phyloP scores from a whole-genome alignment of 108 stramenopile genomes.

The Chaetoceros muelleri region DNA sequence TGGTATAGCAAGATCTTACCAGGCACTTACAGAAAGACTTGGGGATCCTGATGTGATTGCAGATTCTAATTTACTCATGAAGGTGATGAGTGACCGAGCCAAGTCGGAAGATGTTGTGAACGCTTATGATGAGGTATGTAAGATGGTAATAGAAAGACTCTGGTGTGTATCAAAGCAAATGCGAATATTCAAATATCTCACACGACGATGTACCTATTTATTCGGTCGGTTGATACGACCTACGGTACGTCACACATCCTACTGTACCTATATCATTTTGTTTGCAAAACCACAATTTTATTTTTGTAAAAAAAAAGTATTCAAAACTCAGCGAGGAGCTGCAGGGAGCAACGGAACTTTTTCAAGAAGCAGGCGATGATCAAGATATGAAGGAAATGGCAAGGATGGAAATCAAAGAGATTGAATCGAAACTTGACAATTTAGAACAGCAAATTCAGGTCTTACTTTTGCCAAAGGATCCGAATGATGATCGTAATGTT shows the following conservation, averaged over 20 bases:
- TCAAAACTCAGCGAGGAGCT: slow-evolving; percentile 44
- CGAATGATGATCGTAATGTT: slow-evolving; percentile 84
- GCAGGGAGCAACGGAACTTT: slow-evolving; percentile 60
- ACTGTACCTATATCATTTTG: too few relatives aligned
- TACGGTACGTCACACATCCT: too few relatives aligned
- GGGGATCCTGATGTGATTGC: slow-evolving; percentile 78
- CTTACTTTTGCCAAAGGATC: slow-evolving; percentile 76
- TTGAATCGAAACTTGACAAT: slow-evolving; percentile 56
- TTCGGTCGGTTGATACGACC: background rate
- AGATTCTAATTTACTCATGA: slow-evolving; percentile 53
- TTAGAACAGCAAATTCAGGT: slow-evolving; percentile 54
- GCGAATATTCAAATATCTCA: background rate
- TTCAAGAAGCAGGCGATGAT: slow-evolving; percentile 79
- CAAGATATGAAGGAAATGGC: slow-evolving; percentile 83
- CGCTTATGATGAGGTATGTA: slow-evolving; percentile 65
- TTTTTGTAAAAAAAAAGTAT: too few relatives aligned
- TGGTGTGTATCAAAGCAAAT: background rate
- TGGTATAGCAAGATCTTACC: slow-evolving; percentile 57
- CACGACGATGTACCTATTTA: background rate
- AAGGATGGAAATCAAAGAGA: slow-evolving; percentile 58
- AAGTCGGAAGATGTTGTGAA: slow-evolving; percentile 64
- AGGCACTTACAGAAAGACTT: slow-evolving; percentile 68
- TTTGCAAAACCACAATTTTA: background rate
- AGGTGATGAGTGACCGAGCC: slow-evolving; percentile 75
- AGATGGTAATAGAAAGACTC: too few relatives aligned